Conservation (phyloP, 176 grass and related monocot genomes). For the Eragrostis curvula region DNA sequence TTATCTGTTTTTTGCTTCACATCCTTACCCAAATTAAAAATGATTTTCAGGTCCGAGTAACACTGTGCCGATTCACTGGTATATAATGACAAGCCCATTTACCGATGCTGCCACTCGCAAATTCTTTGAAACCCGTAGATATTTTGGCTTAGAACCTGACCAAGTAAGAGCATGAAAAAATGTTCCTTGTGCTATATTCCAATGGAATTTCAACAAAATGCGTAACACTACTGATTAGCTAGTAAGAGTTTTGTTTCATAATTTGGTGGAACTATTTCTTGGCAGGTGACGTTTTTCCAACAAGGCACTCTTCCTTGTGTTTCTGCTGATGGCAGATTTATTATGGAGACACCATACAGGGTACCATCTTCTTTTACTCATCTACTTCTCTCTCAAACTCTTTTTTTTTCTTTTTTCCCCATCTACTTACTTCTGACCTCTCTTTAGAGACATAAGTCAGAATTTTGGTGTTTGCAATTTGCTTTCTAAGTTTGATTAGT, state of each 20-base stretch:
- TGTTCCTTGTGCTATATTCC: not conserved
- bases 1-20: constrained; percentile 20
- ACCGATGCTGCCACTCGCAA: constrained; percentile 84
- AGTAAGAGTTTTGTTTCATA: constrained; percentile 36
- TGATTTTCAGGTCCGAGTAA: constrained; percentile 58
- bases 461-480: not conserved
- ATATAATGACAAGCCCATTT: constrained; percentile 99
- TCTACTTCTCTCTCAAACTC: too few species aligned
- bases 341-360: constrained; percentile 95
- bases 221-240: not conserved
- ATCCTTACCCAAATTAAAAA: constrained; percentile 25
- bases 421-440: not conserved
- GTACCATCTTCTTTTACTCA: constrained; percentile 40
- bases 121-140: constrained; percentile 85
- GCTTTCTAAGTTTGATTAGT: constrained; percentile 8
- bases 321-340: constrained; percentile 93
- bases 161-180: constrained; percentile 56
- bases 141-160: constrained; percentile 93
- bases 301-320: constrained; percentile 98
- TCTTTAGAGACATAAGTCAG: not conserved
- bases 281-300: constrained; percentile 96
- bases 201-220: constrained; percentile 14
- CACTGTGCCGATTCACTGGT: constrained; percentile 78
- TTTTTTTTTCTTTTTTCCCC: too few species aligned
- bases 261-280: constrained; percentile 41